Evolutionary conservation across 2,329 filamentous ascomycete genomes (phyloP).

Genomic region (Elsinoe arachidis): DNA sequence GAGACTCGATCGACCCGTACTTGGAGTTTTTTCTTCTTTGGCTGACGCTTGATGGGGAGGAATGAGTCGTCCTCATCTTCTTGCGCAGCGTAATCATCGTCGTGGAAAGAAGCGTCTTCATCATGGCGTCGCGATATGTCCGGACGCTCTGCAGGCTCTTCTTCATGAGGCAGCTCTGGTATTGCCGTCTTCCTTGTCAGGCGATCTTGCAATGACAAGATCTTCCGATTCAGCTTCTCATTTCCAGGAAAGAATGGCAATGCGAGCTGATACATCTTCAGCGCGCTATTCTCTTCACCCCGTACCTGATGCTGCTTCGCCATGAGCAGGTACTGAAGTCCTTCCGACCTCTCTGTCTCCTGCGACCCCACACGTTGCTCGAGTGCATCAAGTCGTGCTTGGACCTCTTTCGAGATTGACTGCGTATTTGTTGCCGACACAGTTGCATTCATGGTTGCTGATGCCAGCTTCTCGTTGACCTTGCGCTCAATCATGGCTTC

Average conservation of each 20-base stretch:
- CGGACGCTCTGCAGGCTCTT: neutral
- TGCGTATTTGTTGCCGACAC: slow-evolving; percentile 34
- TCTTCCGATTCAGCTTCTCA: slow-evolving; percentile 57
- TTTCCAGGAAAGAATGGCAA: slow-evolving; percentile 80
- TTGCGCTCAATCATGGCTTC: slow-evolving; percentile 90
- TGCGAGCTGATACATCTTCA: slow-evolving; percentile 80
- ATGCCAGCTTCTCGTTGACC: slow-evolving; percentile 78
- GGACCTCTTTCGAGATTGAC: slow-evolving; percentile 65
- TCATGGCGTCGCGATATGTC: slow-evolving; percentile 3
- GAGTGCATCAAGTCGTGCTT: slow-evolving; percentile 70
- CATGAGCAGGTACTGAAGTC: slow-evolving; percentile 77
- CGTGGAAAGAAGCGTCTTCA: slow-evolving; percentile 14
- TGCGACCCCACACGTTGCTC: slow-evolving; percentile 72
- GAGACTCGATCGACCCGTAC: slow-evolving; percentile 12
- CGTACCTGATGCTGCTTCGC: slow-evolving; percentile 82
- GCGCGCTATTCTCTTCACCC: slow-evolving; percentile 66
- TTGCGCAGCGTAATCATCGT: slow-evolving; percentile 5
- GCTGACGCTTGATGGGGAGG: slow-evolving; percentile 11
- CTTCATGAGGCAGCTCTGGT: neutral
- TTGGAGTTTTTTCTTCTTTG: slow-evolving; percentile 34
- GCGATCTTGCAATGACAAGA: slow-evolving; percentile 42
- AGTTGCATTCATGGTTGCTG: slow-evolving; percentile 54
- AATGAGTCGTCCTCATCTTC: slow-evolving; percentile 14
- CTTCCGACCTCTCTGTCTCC: slow-evolving; percentile 70
- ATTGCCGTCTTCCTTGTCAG: slow-evolving; percentile 19